These are phyloP conservation scores for Fusarium cicatricum DNA, from an alignment of 2,329 filamentous ascomycete genomes.

Conservation along the genomic window DNA sequence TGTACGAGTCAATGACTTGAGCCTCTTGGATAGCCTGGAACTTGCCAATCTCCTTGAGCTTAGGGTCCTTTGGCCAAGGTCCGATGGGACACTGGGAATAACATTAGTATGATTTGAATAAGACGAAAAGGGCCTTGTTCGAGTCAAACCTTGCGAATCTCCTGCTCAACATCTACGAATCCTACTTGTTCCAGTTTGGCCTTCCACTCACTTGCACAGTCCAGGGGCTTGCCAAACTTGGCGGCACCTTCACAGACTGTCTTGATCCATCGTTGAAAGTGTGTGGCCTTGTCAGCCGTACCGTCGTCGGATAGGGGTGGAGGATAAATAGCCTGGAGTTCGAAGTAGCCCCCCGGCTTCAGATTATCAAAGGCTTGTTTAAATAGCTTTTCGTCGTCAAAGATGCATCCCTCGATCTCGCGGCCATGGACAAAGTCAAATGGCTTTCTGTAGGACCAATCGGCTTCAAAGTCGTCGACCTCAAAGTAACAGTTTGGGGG, in stretches of 20 bases:
- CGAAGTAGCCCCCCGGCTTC: constrained; percentile 5
- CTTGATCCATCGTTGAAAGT: constrained; percentile 1
- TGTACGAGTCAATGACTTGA: too few relatives aligned
- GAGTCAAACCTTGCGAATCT: too few relatives aligned
- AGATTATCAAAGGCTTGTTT: background rate
- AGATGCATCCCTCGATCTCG: constrained; percentile 16
- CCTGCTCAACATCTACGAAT: too few relatives aligned
- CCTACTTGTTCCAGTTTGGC: background rate
- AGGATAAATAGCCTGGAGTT: constrained; percentile 1
- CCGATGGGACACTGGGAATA: too few relatives aligned
- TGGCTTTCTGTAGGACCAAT: constrained; percentile 4
- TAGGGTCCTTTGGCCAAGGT: too few relatives aligned
- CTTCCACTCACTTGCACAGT: background rate
- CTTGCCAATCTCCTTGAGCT: too few relatives aligned
- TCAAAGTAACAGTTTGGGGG: background rate
- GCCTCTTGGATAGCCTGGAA: too few relatives aligned
- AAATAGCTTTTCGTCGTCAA: constrained; percentile 1
- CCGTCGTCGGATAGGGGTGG: constrained; percentile 14
- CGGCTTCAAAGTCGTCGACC: constrained; percentile 14
- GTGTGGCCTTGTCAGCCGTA: background rate
- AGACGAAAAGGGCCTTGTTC: too few relatives aligned
- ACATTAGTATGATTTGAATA: too few relatives aligned
- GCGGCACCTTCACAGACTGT: background rate
- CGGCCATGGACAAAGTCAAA: constrained; percentile 20
- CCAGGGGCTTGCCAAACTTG: constrained; percentile 5